These are phyloP conservation scores for Populus hybrid DNA, from an alignment of 441 rosid species.

Conservation along the genomic window DNA sequence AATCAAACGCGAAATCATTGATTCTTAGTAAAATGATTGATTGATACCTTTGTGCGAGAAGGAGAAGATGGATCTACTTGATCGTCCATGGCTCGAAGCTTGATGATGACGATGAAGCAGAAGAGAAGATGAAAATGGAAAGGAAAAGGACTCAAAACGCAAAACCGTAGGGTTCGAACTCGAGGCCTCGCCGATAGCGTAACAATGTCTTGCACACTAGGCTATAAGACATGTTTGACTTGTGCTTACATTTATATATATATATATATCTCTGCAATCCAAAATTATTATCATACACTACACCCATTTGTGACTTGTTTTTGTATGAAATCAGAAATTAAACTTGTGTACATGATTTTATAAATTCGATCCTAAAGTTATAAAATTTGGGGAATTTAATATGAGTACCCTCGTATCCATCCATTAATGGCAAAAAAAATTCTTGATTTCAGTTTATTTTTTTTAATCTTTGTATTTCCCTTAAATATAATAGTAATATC, in stretches of 20 bases:
- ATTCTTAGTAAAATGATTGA: neutral
- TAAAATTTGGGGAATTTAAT: too few relatives aligned
- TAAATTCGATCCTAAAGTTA: too few relatives aligned
- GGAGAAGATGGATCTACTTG: neutral
- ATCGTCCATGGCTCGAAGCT: neutral
- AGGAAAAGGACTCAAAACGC: neutral
- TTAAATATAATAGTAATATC: neutral
- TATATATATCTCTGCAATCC: too few relatives aligned
- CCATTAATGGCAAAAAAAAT: neutral
- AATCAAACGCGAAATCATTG: neutral
- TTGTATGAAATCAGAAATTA: neutral
- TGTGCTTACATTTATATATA: neutral
- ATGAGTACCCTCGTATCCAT: neutral
- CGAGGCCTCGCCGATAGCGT: neutral
- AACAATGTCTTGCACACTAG: neutral
- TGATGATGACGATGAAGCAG: neutral
- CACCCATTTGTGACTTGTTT: too few relatives aligned
- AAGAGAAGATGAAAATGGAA: neutral
- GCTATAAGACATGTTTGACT: neutral
- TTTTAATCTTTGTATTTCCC: too few relatives aligned
- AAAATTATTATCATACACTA: too few relatives aligned
- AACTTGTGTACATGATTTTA: too few relatives aligned
- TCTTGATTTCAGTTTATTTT: neutral
- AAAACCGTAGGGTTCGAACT: neutral
- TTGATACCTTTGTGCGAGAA: neutral